phyloP scores from a whole-genome alignment of 305 asterid species.

The Euphrasia arctica region DNA sequence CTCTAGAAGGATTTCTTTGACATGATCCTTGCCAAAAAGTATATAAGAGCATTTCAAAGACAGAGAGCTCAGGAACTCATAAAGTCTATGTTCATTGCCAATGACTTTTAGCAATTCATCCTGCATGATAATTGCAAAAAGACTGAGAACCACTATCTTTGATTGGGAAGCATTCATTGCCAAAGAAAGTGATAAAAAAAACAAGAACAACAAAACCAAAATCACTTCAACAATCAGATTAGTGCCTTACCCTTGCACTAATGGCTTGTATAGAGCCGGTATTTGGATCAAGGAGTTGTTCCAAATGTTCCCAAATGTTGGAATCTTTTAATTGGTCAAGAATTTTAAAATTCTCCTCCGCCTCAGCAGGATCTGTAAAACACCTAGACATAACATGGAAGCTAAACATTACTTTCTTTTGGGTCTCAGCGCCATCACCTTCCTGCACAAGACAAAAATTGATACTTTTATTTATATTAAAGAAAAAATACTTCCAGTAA shows the following conservation, averaged over 20 bases:
- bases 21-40: slow-evolving; percentile 87
- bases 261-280: slow-evolving; percentile 52
- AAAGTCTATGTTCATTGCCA: slow-evolving; percentile 77
- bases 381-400: slow-evolving; percentile 91
- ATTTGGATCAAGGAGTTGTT: slow-evolving; percentile 71
- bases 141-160: slow-evolving; percentile 27
- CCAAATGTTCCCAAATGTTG: slow-evolving; percentile 64
- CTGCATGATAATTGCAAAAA: slow-evolving; percentile 44
- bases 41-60: slow-evolving; percentile 87
- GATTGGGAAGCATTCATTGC: slow-evolving; percentile 17
- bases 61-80: slow-evolving; percentile 70
- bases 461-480: slow-evolving; percentile 26
- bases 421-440: slow-evolving; percentile 62
- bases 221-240: slow-evolving; percentile 24
- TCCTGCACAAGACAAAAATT: slow-evolving; percentile 50
- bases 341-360: slow-evolving; percentile 80
- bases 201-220: slow-evolving; percentile 7
- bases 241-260: slow-evolving; percentile 66
- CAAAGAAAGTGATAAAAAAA: slow-evolving; percentile 22
- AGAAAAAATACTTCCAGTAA: slow-evolving; percentile 18
- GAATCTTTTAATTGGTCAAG: slow-evolving; percentile 90
- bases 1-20: slow-evolving; percentile 76
- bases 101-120: slow-evolving; percentile 67
- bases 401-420: slow-evolving; percentile 65
- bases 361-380: slow-evolving; percentile 72